Evolutionary conservation across 1,284 basidiomycete genomes (phyloP).

Genomic region (Apiotrichum laibachii): DNA sequence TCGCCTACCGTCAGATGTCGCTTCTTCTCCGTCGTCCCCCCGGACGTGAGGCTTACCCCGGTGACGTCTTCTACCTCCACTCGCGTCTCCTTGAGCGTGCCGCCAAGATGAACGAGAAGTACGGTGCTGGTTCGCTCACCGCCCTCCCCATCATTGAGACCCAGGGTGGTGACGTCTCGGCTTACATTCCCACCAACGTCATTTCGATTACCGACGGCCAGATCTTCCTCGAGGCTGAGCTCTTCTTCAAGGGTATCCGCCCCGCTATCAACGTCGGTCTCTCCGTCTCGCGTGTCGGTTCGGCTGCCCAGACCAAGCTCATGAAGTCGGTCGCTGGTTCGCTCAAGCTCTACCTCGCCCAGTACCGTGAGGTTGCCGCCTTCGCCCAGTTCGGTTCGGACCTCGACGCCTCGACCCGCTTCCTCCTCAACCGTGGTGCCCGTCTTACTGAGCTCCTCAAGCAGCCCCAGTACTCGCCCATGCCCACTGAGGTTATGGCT

Average conservation of each 20-base stretch:
- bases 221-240: constrained; percentile 99
- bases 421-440: constrained; percentile 94
- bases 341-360: constrained; percentile 98
- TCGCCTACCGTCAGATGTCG: constrained; percentile 99
- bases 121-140: constrained; percentile 96
- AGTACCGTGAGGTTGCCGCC: constrained; percentile 99
- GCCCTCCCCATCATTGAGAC: constrained; percentile 99
- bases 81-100: constrained; percentile 99
- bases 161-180: constrained; percentile 99
- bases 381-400: constrained; percentile 98
- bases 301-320: constrained; percentile 98
- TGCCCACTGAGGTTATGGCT: constrained; percentile 89
- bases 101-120: constrained; percentile 98
- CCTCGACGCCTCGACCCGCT: constrained; percentile 96
- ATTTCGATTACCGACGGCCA: constrained; percentile 98
- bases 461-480: constrained; percentile 91
- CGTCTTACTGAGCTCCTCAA: constrained; percentile 98
- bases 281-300: constrained; percentile 99
- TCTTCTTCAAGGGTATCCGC: constrained; percentile 99
- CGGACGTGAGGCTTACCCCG: constrained; percentile 99
- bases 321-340: constrained; percentile 99
- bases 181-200: constrained; percentile 80
- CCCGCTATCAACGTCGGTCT: constrained; percentile 99
- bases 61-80: constrained; percentile 99
- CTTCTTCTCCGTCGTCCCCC: constrained; percentile 98